phyloP scores from a whole-genome alignment of 2,329 filamentous ascomycete genomes.

The Fusarium sp. region DNA sequence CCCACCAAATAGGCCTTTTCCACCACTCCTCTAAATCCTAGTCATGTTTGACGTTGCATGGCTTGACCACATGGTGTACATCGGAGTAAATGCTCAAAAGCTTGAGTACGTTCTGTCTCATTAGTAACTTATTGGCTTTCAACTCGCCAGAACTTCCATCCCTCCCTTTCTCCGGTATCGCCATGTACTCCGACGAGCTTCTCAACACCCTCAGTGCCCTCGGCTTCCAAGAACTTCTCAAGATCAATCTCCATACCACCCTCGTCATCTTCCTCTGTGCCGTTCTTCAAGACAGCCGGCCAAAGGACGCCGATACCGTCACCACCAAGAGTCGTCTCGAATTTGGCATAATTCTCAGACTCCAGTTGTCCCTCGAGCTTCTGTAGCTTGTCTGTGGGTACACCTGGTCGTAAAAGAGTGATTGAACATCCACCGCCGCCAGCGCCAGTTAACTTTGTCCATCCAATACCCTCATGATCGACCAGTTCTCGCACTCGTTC shows the following conservation, averaged over 20 bases:
- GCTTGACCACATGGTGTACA: conserved; percentile 41
- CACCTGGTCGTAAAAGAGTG: conserved; percentile 81
- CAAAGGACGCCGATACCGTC: conserved; percentile 95
- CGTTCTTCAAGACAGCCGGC: conserved; percentile 90
- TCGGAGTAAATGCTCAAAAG: conserved; percentile 20
- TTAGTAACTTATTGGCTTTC: conserved; percentile 55
- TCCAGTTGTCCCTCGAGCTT: conserved; percentile 74
- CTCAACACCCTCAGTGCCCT: conserved; percentile 88
- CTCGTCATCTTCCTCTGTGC: conserved; percentile 78
- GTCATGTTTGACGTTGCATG: conserved; percentile 42
- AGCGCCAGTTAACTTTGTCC: conserved; percentile 97
- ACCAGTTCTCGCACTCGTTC: conserved; percentile 92
- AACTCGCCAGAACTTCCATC: conserved; percentile 88
- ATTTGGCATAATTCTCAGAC: conserved; percentile 82
- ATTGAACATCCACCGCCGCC: conserved; percentile 97
- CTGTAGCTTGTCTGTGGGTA: conserved; percentile 66
- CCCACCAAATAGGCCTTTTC: conserved; percentile 34
- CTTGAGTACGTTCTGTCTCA: background rate
- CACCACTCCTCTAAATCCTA: conserved; percentile 24
- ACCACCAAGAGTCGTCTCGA: conserved; percentile 89
- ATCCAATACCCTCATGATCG: conserved; percentile 89
- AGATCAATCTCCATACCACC: conserved; percentile 94
- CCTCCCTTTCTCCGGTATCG: conserved; percentile 75
- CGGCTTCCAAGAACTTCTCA: conserved; percentile 83
- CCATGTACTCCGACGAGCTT: conserved; percentile 83